phyloP scores from a whole-genome alignment of 2,329 filamentous ascomycete species.

The Penicillium aurantiogriseum region DNA sequence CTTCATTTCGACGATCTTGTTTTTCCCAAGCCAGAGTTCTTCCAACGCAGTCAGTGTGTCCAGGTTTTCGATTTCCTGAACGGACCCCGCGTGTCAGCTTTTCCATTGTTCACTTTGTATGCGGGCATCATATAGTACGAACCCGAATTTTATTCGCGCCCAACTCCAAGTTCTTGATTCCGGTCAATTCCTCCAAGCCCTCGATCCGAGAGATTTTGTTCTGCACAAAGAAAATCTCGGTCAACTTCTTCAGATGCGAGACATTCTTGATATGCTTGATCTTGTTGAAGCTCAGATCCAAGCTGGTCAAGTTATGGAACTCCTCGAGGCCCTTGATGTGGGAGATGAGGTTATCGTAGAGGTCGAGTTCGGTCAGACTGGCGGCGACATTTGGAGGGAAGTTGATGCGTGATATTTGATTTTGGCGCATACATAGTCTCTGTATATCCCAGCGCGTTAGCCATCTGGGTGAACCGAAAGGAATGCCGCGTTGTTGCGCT shows the following conservation, averaged over 20 bases:
- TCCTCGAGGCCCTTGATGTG: conserved; percentile 82
- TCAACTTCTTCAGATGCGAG: conserved; percentile 71
- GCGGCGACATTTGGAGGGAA: conserved; percentile 65
- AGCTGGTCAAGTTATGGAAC: conserved; percentile 69
- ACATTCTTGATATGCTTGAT: conserved; percentile 97
- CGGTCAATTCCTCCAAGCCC: conserved; percentile 69
- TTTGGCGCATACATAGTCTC: conserved; percentile 87
- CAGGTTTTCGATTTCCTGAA: conserved; percentile 74
- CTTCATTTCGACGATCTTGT: conserved; percentile 84
- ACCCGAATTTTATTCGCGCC: conserved; percentile 84
- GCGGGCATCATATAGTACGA: conserved; percentile 17
- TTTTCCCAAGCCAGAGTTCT: conserved; percentile 92
- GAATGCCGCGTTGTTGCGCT: background rate
- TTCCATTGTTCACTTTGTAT: background rate
- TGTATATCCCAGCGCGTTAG: conserved; percentile 25
- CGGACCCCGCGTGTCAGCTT: conserved; percentile 6
- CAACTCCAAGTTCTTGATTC: conserved; percentile 80
- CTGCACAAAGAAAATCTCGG: conserved; percentile 86
- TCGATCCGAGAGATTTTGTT: conserved; percentile 92
- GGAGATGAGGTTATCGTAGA: conserved; percentile 93
- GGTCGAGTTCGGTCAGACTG: conserved; percentile 78
- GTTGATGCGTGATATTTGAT: conserved; percentile 77
- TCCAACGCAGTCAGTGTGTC: conserved; percentile 75
- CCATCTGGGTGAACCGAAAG: background rate
- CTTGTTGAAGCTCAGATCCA: conserved; percentile 98